Conservation (phyloP, 2,329 filamentous ascomycete genomes). For the Ophiostoma sp. region DNA sequence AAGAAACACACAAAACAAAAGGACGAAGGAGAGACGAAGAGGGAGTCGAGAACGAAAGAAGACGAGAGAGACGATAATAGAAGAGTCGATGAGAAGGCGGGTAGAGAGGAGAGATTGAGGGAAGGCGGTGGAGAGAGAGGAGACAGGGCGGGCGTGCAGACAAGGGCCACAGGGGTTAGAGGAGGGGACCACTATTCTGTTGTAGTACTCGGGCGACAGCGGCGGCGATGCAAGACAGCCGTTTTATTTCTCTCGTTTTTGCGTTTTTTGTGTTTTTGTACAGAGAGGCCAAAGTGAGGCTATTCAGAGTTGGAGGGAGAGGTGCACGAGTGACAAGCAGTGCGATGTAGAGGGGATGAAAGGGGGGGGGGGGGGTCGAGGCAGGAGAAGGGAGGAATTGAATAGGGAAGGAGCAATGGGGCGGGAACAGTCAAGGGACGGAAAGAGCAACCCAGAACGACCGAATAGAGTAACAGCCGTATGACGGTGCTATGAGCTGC, state of each 20-base stretch:
- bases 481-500: not conserved
- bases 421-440: not conserved
- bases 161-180: slow-evolving; percentile 14
- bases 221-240: slow-evolving; percentile 8
- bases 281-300: not conserved
- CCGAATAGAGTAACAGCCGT: not conserved
- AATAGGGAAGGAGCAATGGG: slow-evolving; percentile 8
- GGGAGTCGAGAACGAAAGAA: not conserved
- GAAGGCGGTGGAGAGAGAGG: slow-evolving; percentile 15
- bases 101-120: slow-evolving; percentile 15
- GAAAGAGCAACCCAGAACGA: slow-evolving; percentile 13
- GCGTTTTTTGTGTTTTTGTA: not conserved
- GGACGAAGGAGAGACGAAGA: not conserved
- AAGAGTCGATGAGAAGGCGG: not conserved
- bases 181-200: slow-evolving; percentile 16
- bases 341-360: not conserved
- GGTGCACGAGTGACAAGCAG: not conserved
- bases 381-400: not conserved
- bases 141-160: slow-evolving; percentile 14
- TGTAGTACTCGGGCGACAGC: slow-evolving; percentile 15
- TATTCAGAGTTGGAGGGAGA: not conserved
- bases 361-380: too few species aligned
- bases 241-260: slow-evolving; percentile 2
- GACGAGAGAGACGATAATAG: not conserved
- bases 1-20: not conserved